These are phyloP conservation scores for Artomyces pyxidatus DNA, from an alignment of 768 basidiomycete species.

Conservation along the genomic window DNA sequence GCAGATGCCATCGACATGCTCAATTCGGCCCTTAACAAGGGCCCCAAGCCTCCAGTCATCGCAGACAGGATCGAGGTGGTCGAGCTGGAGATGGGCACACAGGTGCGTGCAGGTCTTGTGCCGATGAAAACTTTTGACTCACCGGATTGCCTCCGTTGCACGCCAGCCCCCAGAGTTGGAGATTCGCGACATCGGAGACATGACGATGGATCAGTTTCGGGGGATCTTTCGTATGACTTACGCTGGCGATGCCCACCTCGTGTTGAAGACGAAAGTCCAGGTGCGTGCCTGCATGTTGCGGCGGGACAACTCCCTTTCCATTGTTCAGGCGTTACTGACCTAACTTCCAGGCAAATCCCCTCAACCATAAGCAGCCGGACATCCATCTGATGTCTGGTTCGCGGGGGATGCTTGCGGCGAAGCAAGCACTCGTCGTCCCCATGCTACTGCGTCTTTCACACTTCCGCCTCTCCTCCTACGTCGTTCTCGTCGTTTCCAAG, in stretches of 20 bases:
- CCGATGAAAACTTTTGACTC: not conserved
- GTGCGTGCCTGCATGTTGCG: slow-evolving; percentile 31
- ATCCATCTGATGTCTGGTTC: slow-evolving; percentile 81
- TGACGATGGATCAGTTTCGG: slow-evolving; percentile 91
- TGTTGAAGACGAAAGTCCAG: slow-evolving; percentile 89
- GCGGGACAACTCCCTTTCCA: not conserved
- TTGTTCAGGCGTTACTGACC: slow-evolving; percentile 1
- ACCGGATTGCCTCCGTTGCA: slow-evolving; percentile 3
- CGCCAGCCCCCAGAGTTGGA: slow-evolving; percentile 90
- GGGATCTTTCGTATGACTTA: slow-evolving; percentile 96
- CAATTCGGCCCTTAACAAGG: slow-evolving; percentile 94
- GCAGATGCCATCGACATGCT: slow-evolving; percentile 95
- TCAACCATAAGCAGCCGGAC: slow-evolving; percentile 87
- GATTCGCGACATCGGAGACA: slow-evolving; percentile 94
- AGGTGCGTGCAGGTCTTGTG: slow-evolving; percentile 43
- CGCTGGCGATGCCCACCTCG: slow-evolving; percentile 83
- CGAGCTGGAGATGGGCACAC: slow-evolving; percentile 97
- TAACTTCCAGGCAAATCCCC: slow-evolving; percentile 75
- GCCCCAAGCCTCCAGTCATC: slow-evolving; percentile 94
- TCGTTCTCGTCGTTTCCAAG: slow-evolving; percentile 94
- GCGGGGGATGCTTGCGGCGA: slow-evolving; percentile 86
- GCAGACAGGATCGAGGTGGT: slow-evolving; percentile 97
- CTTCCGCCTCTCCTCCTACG: slow-evolving; percentile 89
- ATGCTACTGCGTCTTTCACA: slow-evolving; percentile 97
- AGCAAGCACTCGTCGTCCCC: slow-evolving; percentile 91